These are phyloP conservation scores for Penicillium paradoxum DNA, from an alignment of 495 filamentous ascomycete genomes.

Conservation along the genomic window DNA sequence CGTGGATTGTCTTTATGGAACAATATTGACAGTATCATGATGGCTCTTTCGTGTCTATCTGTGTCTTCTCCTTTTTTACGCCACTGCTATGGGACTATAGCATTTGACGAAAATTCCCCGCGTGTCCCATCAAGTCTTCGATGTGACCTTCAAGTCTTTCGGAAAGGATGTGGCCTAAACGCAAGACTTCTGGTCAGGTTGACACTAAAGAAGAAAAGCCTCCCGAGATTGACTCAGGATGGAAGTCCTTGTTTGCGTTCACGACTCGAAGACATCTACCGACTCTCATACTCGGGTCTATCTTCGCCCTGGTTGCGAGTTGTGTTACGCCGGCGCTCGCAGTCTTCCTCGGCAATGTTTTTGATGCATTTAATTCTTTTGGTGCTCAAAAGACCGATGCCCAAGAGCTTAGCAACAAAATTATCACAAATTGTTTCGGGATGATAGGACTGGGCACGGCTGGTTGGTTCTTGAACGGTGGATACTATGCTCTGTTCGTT, in stretches of 20 bases:
- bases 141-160: not conserved
- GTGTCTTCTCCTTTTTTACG: not conserved
- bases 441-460: conserved; percentile 56
- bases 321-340: conserved; percentile 59
- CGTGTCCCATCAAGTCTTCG: not conserved
- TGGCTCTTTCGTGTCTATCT: not conserved
- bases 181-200: not conserved
- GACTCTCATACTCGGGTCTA: conserved; percentile 46
- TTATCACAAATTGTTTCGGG: conserved; percentile 53
- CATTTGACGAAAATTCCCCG: not conserved
- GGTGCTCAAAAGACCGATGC: conserved; percentile 50
- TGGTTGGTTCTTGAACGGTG: conserved; percentile 60
- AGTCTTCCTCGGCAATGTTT: conserved; percentile 69
- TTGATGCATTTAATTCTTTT: conserved; percentile 63
- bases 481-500: conserved; percentile 65
- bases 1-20: not conserved
- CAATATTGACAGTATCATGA: not conserved
- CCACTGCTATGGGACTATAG: not conserved
- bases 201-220: not conserved
- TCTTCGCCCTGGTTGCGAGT: conserved; percentile 57
- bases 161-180: not conserved
- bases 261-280: conserved; percentile 57
- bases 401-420: conserved; percentile 47
- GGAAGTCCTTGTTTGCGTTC: conserved; percentile 66
- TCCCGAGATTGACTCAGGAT: conserved; percentile 23